Percentiles rank a stretch among this genome's conserved stretches.
Conservation (phyloP, 2,329 filamentous ascomycete species). For the Cytospora schulzeri region DNA sequence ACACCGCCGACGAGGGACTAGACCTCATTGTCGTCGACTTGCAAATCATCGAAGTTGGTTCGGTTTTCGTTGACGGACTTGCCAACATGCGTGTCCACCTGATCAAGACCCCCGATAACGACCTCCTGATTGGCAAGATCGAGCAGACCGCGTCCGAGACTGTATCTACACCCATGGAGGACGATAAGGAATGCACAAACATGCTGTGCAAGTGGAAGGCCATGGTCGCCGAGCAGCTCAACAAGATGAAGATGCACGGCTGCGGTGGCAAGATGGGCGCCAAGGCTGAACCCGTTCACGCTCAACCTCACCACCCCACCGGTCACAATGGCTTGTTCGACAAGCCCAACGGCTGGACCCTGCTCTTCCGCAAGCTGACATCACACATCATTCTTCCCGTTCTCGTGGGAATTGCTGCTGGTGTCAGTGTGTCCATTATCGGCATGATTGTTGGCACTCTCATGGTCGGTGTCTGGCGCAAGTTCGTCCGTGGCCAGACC, state of each 20-base stretch:
- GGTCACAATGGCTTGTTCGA: slow-evolving; percentile 26
- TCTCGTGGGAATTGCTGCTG: slow-evolving; percentile 68
- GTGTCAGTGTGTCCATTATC: slow-evolving; percentile 61
- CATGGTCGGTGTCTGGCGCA: slow-evolving; percentile 60
- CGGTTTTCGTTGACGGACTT: slow-evolving; percentile 55
- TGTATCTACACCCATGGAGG: slow-evolving; percentile 32
- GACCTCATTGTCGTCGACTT: slow-evolving; percentile 57
- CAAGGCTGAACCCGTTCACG: slow-evolving; percentile 24
- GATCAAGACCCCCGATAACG: slow-evolving; percentile 58
- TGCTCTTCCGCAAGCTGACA: slow-evolving; percentile 57
- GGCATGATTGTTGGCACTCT: slow-evolving; percentile 68
- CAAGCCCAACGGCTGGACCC: slow-evolving; percentile 42
- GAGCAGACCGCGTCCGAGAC: slow-evolving; percentile 39
- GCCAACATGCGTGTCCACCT: slow-evolving; percentile 62
- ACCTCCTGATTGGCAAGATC: slow-evolving; percentile 57
- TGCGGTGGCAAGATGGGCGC: slow-evolving; percentile 43
- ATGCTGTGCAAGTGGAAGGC: slow-evolving; percentile 58
- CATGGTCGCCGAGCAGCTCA: slow-evolving; percentile 48
- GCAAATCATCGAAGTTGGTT: slow-evolving; percentile 62
- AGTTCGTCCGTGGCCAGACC: slow-evolving; percentile 49
- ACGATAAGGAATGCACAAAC: slow-evolving; percentile 44
- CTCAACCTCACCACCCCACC: slow-evolving; percentile 24
- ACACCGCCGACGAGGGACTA: slow-evolving; percentile 53
- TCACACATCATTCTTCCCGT: slow-evolving; percentile 68
- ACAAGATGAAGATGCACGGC: slow-evolving; percentile 40